Evolutionary conservation across 345 rosid genomes (phyloP), one percentile per base, ranked within the genome.

Genomic region (Turnera subulata): DNA sequence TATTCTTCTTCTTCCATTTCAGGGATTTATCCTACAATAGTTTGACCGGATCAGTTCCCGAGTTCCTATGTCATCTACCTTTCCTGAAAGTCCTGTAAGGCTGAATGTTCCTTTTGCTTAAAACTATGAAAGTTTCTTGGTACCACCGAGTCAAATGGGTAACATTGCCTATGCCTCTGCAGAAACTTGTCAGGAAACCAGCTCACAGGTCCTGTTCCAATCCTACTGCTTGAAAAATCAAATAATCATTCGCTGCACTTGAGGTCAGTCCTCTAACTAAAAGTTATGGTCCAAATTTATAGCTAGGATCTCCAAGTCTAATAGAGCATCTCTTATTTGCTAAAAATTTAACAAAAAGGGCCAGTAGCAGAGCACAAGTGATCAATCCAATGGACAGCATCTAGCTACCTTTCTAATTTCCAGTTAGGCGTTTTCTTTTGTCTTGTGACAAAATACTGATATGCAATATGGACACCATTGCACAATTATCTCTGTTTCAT

Each of bases 1-100:
- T n/a, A n/a, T n/a, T n/a, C n/a, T n/a, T n/a, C n/a, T n/a, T n/a
- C n/a, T n/a, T n/a, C n/a, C n/a, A 39, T 22, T 23, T 18, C 71
- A 79, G 88, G 78, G 88, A 83, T 56, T 72, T 83, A 59, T 80
- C 86, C 14, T 67, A 80, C 76, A 83, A 83, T 59, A 49, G 26
- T 58, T 68, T 80, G 10, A 72, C 40, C 12, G 89, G 84, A 68
- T 20, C 50, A 14, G 63, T 83, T 44, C 84, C 89, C 0, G 76
- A 67, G 0, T 74, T 80, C 67, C 55, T 83, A 21, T 53, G 72
- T 26, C 65, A 72, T 50, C 61, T 83, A 46, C 46, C 53, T 24
- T 47, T 32, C 23, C 62, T 83, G 64, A 80, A 53, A 49, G 53
- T 40, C 54, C 63, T 80, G 77, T 72, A 44, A 80, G 82, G 8